Evolutionary conservation across 106 monocot species (phyloP).

Genomic region (Phalaenopsis aphrodite): DNA sequence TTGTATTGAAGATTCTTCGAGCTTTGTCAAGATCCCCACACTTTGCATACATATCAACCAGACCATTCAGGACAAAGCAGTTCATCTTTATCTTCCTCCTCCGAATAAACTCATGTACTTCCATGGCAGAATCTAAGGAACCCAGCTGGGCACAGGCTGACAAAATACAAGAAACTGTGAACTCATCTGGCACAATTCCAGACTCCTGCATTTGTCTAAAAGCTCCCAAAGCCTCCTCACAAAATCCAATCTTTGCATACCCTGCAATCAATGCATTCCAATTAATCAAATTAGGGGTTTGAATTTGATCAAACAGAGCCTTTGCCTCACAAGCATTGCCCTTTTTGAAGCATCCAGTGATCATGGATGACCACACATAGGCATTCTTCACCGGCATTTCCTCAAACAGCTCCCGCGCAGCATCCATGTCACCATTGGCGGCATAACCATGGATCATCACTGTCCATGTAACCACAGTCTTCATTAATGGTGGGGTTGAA

Average conservation of each 20-base stretch:
- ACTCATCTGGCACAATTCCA: conserved; percentile 47
- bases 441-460: conserved; percentile 45
- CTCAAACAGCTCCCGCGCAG: conserved; percentile 43
- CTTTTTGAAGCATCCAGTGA: conserved; percentile 56
- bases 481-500: conserved; percentile 27
- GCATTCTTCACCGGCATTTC: conserved; percentile 38
- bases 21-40: conserved; percentile 58
- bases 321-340: conserved; percentile 37
- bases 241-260: conserved; percentile 46
- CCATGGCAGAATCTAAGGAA: conserved; percentile 24
- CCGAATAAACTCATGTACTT: conserved; percentile 32
- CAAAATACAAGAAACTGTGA: conserved; percentile 33
- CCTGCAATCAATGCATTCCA: conserved; percentile 65
- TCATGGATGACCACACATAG: conserved; percentile 61
- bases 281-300: conserved; percentile 43
- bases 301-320: conserved; percentile 39
- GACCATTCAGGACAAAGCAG: conserved; percentile 41
- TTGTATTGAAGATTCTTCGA: conserved; percentile 27
- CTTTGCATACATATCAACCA: conserved; percentile 74
- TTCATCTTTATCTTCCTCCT: conserved; percentile 25
- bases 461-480: conserved; percentile 52
- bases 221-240: conserved; percentile 42
- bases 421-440: conserved; percentile 32
- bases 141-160: conserved; percentile 64
- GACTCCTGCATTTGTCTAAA: conserved; percentile 40